A percentile compares a stretch with the other conserved stretches of the same genome.
phyloP scores from a whole-genome alignment of 2,329 filamentous ascomycete species.

The Aspergillus texensis region DNA sequence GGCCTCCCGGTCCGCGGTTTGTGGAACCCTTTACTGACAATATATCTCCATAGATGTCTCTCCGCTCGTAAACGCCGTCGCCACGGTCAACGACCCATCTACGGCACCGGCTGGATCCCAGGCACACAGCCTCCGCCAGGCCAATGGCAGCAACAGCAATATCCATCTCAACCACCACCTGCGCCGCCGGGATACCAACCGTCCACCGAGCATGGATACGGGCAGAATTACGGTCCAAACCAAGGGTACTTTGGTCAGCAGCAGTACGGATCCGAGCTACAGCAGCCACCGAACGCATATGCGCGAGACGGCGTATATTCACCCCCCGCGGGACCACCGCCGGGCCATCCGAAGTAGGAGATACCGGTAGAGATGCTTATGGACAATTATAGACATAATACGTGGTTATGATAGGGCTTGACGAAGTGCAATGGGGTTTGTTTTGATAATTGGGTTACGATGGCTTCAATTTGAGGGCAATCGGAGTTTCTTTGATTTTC shows the following conservation, averaged over 20 bases:
- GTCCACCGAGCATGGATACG: not conserved
- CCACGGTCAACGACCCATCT: not conserved
- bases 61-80: not conserved
- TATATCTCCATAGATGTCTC: not conserved
- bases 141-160: not conserved
- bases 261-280: not conserved
- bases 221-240: not conserved
- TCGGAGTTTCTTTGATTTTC: not conserved
- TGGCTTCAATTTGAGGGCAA: not conserved
- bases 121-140: not conserved
- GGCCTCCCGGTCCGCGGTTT: not conserved
- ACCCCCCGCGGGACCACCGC: not conserved
- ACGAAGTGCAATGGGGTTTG: not conserved
- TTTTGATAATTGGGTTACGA: not conserved
- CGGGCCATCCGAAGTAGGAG: not conserved
- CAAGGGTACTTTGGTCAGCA: not conserved
- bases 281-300: not conserved
- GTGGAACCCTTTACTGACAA: not conserved
- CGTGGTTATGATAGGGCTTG: not conserved
- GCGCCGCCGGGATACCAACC: constrained; percentile 1
- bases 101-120: not conserved
- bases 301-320: not conserved
- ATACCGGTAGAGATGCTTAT: not conserved
- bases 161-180: not conserved
- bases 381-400: not conserved